Evolutionary conservation across 345 rosid genomes (phyloP), one percentile per base, ranked within the genome.

Genomic region (Populus nigra): DNA sequence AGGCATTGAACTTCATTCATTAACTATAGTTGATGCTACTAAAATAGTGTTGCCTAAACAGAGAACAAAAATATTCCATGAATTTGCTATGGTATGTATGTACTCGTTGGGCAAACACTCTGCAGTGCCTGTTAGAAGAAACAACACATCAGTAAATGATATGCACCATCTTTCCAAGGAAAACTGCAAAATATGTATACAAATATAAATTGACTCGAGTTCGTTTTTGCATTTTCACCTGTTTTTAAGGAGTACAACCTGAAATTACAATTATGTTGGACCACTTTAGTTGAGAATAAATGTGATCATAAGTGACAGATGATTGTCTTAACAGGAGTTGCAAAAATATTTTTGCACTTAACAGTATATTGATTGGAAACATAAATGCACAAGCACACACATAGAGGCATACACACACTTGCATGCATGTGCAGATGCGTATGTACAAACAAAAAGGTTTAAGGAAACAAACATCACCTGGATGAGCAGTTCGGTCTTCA

Each of bases 401-500:
- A 63, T 27, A 10, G 16, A 63, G 68, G 16, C 8, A 8, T 63
- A 11, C 17, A 29, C 5, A 10, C 67, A 63, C 18, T 63, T 11
- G 31, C 67, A 63, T 5, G 67, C 6, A 38, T 20, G 45, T 17
- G 75, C 23, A 35, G 31, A 13, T 41, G 12, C 12, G 10, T 1
- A 38, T 68, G 50, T 7, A 5, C 36, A 25, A 66, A 18, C 1
- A 43, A 29, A 12, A 39, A 18, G 66, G 7, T 68, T 59, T 62
- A n/a, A n/a, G 50, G n/a, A 59, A 73, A 78, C 55, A 77, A 78
- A 82, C 74, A 76, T 78, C 80, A 92, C 99, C 94, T 96, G 99
- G 78, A 96, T 89, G 73, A 96, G 98, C n/a, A 96, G 92, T 86
- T 96, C 99, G 3, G 99, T 96, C 83, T 96, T 96, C 89, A 96